Percentiles rank a stretch among this genome's conserved stretches.
Conservation (phyloP, 2,329 filamentous ascomycete species). For the Calonectria pteridis region DNA sequence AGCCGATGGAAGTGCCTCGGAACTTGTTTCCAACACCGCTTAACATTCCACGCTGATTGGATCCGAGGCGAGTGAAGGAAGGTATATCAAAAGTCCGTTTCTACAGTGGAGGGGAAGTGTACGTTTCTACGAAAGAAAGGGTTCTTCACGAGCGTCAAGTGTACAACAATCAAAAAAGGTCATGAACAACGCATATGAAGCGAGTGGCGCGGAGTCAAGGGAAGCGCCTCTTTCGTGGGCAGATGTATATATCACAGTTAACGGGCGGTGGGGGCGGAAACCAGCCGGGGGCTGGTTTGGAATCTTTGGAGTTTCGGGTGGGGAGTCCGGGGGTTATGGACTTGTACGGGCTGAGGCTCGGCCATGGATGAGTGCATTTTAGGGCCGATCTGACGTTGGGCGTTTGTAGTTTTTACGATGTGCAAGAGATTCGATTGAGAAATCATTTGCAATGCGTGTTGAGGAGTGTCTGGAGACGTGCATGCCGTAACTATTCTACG, state of each 20-base stretch:
- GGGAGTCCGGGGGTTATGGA: slow-evolving; percentile 24
- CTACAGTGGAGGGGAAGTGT: neutral
- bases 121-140: neutral
- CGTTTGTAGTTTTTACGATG: slow-evolving; percentile 14
- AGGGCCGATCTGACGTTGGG: slow-evolving; percentile 8
- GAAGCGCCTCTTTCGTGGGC: slow-evolving; percentile 11
- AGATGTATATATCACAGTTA: slow-evolving; percentile 26
- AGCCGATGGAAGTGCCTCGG: slow-evolving; percentile 52
- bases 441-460: neutral
- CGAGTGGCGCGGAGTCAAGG: neutral
- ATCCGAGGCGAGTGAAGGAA: neutral
- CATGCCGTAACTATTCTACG: neutral
- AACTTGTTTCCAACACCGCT: slow-evolving; percentile 52
- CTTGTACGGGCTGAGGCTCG: neutral
- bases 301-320: slow-evolving; percentile 26
- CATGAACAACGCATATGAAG: slow-evolving; percentile 21
- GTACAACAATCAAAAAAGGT: slow-evolving; percentile 20
- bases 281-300: slow-evolving; percentile 11
- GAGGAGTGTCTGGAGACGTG: neutral
- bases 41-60: slow-evolving; percentile 45
- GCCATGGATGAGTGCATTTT: slow-evolving; percentile 22
- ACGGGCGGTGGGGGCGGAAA: slow-evolving; percentile 3
- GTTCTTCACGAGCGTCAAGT: neutral
- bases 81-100: neutral
- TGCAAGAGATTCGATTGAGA: slow-evolving; percentile 1